Percentiles rank a stretch among this genome's conserved stretches.
phyloP scores from a whole-genome alignment of 2,329 filamentous ascomycete species.

The Aspergillus ochraceus region DNA sequence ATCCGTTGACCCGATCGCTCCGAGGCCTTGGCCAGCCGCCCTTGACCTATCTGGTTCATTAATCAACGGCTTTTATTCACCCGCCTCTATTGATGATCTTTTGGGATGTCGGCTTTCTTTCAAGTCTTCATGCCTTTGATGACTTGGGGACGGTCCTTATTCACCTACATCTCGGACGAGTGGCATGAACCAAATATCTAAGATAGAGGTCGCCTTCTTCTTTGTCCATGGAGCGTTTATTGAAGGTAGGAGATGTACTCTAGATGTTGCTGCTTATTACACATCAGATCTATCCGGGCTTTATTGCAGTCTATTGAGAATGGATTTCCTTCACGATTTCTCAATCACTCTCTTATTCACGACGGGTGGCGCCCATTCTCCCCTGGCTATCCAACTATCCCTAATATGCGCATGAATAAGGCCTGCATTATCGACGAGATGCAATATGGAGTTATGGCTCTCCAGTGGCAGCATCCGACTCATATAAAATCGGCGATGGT shows the following conservation, averaged over 20 bases:
- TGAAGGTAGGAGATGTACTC: background rate
- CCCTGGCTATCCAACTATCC: background rate
- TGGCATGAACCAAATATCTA: background rate
- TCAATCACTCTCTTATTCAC: background rate
- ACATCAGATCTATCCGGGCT: background rate
- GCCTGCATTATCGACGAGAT: slow-evolving; percentile 1
- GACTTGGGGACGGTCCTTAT: slow-evolving; percentile 2
- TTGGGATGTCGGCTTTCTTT: background rate
- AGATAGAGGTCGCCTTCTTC: background rate
- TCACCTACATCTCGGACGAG: background rate
- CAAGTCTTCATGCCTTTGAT: background rate
- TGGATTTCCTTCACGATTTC: background rate
- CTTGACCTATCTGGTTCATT: slow-evolving; percentile 9
- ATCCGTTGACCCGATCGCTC: background rate
- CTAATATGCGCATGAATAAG: slow-evolving; percentile 9
- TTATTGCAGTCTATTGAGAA: slow-evolving; percentile 1
- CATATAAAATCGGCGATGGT: background rate
- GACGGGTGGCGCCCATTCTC: background rate
- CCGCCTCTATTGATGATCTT: background rate
- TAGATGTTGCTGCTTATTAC: background rate
- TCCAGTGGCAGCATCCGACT: background rate
- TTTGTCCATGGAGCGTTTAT: background rate
- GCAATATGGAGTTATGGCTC: background rate
- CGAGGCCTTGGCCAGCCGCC: background rate
- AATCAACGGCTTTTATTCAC: slow-evolving; percentile 6